Conservation (phyloP, 176 grass and related monocot species). For the Aegilops bicornis region DNA sequence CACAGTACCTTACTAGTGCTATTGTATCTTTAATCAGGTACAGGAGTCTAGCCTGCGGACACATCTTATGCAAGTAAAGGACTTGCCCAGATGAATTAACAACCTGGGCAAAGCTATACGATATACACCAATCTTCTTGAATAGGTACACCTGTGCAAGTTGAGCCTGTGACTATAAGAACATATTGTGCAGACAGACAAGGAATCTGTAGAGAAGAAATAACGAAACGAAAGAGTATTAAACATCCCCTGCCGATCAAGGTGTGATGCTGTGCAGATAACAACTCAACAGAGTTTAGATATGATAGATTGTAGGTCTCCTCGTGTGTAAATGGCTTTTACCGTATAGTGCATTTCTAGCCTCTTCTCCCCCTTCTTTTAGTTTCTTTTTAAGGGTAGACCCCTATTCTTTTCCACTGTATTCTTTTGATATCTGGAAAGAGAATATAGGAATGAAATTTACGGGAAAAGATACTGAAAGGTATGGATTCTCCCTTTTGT, state of each 20-base stretch:
- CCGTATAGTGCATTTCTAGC: slow-evolving; percentile 14
- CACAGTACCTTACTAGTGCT: slow-evolving; percentile 20
- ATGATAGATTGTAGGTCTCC: slow-evolving; percentile 40
- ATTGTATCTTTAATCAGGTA: slow-evolving; percentile 51
- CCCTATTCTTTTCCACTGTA: slow-evolving; percentile 59
- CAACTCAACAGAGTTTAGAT: slow-evolving; percentile 38
- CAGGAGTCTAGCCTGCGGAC: slow-evolving; percentile 68
- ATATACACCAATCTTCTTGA: slow-evolving; percentile 9
- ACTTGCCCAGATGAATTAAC: slow-evolving; percentile 19
- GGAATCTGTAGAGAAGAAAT: slow-evolving; percentile 27
- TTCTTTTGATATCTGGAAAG: slow-evolving; percentile 51
- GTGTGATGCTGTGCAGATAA: slow-evolving; percentile 56
- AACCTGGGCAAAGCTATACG: background rate
- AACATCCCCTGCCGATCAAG: slow-evolving; percentile 55
- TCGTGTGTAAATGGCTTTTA: slow-evolving; percentile 58
- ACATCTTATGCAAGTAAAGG: slow-evolving; percentile 65
- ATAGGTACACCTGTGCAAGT: slow-evolving; percentile 30
- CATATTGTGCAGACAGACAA: slow-evolving; percentile 30
- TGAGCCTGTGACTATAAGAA: slow-evolving; percentile 23
- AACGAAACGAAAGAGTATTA: slow-evolving; percentile 27
- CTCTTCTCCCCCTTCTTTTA: background rate
- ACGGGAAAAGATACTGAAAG: slow-evolving; percentile 11
- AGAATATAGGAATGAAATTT: slow-evolving; percentile 40
- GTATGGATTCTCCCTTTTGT: background rate
- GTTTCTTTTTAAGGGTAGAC: background rate